These are phyloP conservation scores for Globisporangium paroecandrum DNA, from an alignment of 352 stramenopile species.

Conservation along the genomic window DNA sequence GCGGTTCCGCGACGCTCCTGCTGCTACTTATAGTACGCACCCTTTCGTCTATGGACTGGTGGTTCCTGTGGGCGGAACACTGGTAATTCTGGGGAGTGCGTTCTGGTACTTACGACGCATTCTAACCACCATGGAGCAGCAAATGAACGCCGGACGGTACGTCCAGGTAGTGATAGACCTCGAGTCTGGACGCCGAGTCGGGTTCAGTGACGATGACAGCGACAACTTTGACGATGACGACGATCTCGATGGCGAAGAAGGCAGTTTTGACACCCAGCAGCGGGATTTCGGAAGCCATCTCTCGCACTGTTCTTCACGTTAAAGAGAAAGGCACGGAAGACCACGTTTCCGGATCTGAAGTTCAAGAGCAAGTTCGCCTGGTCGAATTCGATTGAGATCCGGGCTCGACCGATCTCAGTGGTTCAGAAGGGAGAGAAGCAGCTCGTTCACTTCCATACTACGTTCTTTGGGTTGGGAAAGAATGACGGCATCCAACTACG, in stretches of 20 bases:
- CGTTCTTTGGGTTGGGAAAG: too few species aligned
- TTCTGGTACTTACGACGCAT: conserved; percentile 34
- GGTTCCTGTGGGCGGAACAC: conserved; percentile 26
- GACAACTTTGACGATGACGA: conserved; percentile 35
- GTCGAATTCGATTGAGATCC: too few species aligned
- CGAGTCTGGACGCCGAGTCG: conserved; percentile 29
- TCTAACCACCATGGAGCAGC: conserved; percentile 37
- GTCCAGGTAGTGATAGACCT: conserved; percentile 51
- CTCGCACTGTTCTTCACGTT: too few species aligned
- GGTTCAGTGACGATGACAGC: conserved; percentile 32
- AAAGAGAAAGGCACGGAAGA: too few species aligned
- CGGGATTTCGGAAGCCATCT: neutral
- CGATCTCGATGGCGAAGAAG: conserved; percentile 4
- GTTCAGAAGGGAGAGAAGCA: too few species aligned
- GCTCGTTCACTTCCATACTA: too few species aligned
- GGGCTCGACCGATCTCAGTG: too few species aligned
- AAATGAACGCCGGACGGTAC: conserved; percentile 43
- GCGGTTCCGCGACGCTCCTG: too few species aligned
- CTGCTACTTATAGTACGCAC: conserved; percentile 8
- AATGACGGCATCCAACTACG: too few species aligned
- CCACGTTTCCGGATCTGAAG: too few species aligned
- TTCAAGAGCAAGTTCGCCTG: too few species aligned
- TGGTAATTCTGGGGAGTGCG: conserved; percentile 25
- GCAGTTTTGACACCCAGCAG: neutral
- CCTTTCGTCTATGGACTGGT: conserved; percentile 36